Percentiles rank a stretch among this genome's conserved stretches.
phyloP scores from a whole-genome alignment of 306 rosid species.

The Arachis hypogaea region DNA sequence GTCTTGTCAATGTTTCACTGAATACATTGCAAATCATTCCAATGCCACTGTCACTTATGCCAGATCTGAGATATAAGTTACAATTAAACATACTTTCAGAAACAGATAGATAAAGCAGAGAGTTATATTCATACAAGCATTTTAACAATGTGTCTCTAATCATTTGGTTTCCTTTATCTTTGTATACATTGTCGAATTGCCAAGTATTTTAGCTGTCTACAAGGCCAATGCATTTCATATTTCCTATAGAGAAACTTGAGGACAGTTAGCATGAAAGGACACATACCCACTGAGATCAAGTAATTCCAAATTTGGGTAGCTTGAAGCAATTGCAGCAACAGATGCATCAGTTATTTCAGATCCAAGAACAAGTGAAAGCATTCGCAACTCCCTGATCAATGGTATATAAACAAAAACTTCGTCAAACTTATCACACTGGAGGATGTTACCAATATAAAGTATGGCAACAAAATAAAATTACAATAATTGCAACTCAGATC shows the following conservation, averaged over 20 bases:
- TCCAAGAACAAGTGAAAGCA: conserved; percentile 88
- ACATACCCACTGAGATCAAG: conserved; percentile 81
- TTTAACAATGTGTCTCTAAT: not conserved
- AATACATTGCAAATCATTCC: conserved; percentile 81
- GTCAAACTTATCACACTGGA: conserved; percentile 10
- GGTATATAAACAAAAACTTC: conserved; percentile 15
- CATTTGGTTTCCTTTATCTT: not conserved
- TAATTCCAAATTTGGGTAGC: conserved; percentile 65
- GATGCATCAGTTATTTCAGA: conserved; percentile 79
- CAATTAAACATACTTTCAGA: not conserved
- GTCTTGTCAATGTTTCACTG: conserved; percentile 66
- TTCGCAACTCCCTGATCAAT: conserved; percentile 56
- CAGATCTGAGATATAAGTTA: conserved; percentile 59
- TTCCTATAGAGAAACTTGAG: not conserved
- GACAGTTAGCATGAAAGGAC: not conserved
- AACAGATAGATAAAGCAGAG: not conserved
- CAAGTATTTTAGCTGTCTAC: not conserved
- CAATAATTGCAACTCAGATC: not conserved
- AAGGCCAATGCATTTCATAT: not conserved
- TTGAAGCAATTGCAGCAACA: conserved; percentile 82
- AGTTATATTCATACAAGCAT: not conserved
- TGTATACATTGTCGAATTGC: not conserved
- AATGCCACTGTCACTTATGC: conserved; percentile 82
- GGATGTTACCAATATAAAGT: not conserved
- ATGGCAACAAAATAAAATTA: not conserved